Conservation (phyloP, 352 stramenopile species). For the Globisporangium iwayamae region DNA sequence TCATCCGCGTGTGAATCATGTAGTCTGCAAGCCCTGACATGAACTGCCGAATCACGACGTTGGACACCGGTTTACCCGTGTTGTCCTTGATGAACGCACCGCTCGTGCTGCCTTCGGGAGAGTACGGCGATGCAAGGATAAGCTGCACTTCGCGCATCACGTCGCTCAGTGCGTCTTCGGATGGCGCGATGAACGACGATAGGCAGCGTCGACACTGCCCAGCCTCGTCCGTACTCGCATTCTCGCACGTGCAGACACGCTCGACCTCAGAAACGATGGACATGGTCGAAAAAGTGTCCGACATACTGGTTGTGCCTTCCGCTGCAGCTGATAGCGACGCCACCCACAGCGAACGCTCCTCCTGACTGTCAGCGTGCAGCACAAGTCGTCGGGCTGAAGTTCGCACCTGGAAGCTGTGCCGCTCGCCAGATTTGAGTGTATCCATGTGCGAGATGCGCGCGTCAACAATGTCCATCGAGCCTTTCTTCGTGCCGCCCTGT, state of each 20-base stretch:
- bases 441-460: constrained; percentile 61
- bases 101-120: constrained; percentile 73
- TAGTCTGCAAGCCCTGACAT: constrained; percentile 79
- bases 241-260: constrained; percentile 58
- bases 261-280: constrained; percentile 30
- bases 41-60: constrained; percentile 62
- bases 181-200: constrained; percentile 80
- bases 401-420: constrained; percentile 76
- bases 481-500: constrained; percentile 70
- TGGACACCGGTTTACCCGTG: constrained; percentile 35
- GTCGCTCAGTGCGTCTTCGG: constrained; percentile 67
- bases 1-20: constrained; percentile 78
- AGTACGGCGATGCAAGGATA: constrained; percentile 81
- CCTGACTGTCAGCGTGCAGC: constrained; percentile 82
- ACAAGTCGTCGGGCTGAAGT: constrained; percentile 56
- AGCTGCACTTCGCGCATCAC: constrained; percentile 78
- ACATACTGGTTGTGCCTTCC: constrained; percentile 24
- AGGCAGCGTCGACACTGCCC: constrained; percentile 56
- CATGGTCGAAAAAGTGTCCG: constrained; percentile 16
- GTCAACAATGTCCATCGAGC: constrained; percentile 55
- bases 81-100: constrained; percentile 73
- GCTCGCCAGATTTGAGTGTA: constrained; percentile 78
- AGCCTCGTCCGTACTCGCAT: constrained; percentile 25
- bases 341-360: constrained; percentile 79
- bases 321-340: constrained; percentile 64